Evolutionary conservation across 208 protist genomes (phyloP), one percentile per base, ranked within the genome.

Genomic region (Vickermania ingenoplastis): DNA sequence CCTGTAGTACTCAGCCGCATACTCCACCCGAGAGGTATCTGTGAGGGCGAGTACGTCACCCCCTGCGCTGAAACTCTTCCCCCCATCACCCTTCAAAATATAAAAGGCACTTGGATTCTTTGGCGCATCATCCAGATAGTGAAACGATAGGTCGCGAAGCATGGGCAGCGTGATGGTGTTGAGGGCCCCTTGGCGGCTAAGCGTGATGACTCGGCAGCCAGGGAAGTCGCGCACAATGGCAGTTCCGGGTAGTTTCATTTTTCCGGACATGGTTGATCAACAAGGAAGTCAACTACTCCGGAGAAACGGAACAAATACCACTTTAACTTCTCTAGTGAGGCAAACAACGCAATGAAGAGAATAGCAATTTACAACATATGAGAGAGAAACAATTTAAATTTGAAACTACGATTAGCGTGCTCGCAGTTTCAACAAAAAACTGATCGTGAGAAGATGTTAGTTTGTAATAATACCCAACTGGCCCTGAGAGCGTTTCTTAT

Each of bases 21-120:
- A 57, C 14, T 0, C 31, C 2, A 5, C 17, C 24, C 29, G 25
- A 25, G 22, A 61, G 41, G 63, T 36, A 1, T 53, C 57, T 2
- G 57, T 69, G 59, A 91, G 61, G 26, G 64, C 63, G 24, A 81
- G 65, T 25, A 89, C 59, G 61, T 92, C 85, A 22, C 82, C 85
- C 22, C 85, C 85, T 11, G 82, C 75, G 56, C 82, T 89, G 65
- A 92, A 92, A 57, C 67, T 79, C 36, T 77, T 77, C 28, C 57
- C 51, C 22, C 74, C 74, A 17, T 68, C 77, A 36, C 73, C 73
- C 0, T 63, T 57, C 31, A 85, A 17, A n/a, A 86, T 57, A 54
- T 74, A 73, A 3, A 77, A 53, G 11, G 65, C 74, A 5, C 69
- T 54, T n/a, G 57, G n/a, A 48, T 68, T 49, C 14, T 72, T 53